Conservation (phyloP, 306 rosid genomes). For the Albizia julibrissin region DNA sequence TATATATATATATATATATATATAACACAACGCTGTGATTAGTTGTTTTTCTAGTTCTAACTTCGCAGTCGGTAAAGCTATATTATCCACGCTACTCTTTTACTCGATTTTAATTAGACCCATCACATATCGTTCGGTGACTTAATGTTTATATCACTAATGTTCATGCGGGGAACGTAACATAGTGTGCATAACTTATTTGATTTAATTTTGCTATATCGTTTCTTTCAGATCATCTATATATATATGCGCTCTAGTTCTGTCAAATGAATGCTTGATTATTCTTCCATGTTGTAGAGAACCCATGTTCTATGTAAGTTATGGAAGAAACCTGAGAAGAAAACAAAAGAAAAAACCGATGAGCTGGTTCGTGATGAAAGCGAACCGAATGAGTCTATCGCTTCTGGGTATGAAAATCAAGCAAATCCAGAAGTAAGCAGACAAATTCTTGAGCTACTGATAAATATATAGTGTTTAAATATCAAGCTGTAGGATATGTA, state of each 20-base stretch:
- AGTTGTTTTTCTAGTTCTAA: not conserved
- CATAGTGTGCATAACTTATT: too few relatives aligned
- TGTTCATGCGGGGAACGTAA: too few relatives aligned
- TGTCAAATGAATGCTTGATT: not conserved
- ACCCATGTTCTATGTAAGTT: conserved; percentile 47
- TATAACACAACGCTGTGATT: too few relatives aligned
- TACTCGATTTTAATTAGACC: not conserved
- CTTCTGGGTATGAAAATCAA: conserved; percentile 6
- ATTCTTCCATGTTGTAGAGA: conserved; percentile 30
- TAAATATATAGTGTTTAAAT: too few relatives aligned
- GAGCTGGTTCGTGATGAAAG: conserved; percentile 4
- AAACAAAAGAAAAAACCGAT: not conserved
- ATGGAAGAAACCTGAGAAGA: conserved; percentile 14
- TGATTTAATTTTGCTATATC: too few relatives aligned
- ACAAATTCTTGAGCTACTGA: not conserved
- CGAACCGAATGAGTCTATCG: conserved; percentile 2
- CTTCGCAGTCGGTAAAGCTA: not conserved
- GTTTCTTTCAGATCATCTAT: too few relatives aligned
- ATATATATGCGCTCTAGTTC: not conserved
- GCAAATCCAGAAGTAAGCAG: conserved; percentile 35
- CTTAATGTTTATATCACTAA: not conserved
- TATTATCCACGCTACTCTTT: not conserved
- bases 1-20: too few relatives aligned
- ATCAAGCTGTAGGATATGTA: too few relatives aligned
- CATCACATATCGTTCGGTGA: not conserved